Evolutionary conservation across 768 basidiomycete genomes (phyloP).

Genomic region (Naganishia vaughanmartiniae): DNA sequence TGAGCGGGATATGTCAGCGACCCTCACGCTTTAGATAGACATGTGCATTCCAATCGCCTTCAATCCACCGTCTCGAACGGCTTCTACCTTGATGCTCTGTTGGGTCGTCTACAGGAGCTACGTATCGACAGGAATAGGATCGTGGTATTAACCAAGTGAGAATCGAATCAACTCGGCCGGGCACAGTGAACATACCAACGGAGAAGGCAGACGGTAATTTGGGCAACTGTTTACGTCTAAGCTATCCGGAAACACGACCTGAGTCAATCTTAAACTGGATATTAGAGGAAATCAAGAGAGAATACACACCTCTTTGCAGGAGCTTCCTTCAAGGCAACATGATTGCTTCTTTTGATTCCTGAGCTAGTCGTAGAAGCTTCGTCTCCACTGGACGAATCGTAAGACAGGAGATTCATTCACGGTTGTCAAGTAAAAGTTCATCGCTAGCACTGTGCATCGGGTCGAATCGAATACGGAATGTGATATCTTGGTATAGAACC

Average conservation of each 20-base stretch:
- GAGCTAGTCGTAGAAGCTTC: not conserved
- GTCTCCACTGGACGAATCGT: not conserved
- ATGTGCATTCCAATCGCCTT: conserved; percentile 80
- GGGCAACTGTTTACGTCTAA: conserved; percentile 13
- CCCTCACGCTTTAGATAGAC: conserved; percentile 66
- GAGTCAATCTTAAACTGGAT: not conserved
- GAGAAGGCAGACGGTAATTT: not conserved
- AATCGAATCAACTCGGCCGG: not conserved
- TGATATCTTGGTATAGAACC: too few species aligned
- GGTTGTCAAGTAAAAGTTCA: too few species aligned
- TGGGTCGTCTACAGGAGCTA: conserved; percentile 68
- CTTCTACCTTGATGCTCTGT: conserved; percentile 77
- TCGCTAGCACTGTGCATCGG: too few species aligned
- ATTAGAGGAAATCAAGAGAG: not conserved
- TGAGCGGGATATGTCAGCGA: not conserved
- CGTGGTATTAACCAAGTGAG: not conserved
- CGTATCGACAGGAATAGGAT: conserved; percentile 34
- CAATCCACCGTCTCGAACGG: conserved; percentile 72
- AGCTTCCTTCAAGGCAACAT: not conserved
- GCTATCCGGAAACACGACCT: not conserved
- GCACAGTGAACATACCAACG: not conserved
- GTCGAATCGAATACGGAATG: too few species aligned
- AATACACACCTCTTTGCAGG: conserved; percentile 3
- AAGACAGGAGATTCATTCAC: not conserved
- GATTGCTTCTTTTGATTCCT: not conserved